Evolutionary conservation across 768 basidiomycete species (phyloP).

Genomic region (Mycena epipterygia): DNA sequence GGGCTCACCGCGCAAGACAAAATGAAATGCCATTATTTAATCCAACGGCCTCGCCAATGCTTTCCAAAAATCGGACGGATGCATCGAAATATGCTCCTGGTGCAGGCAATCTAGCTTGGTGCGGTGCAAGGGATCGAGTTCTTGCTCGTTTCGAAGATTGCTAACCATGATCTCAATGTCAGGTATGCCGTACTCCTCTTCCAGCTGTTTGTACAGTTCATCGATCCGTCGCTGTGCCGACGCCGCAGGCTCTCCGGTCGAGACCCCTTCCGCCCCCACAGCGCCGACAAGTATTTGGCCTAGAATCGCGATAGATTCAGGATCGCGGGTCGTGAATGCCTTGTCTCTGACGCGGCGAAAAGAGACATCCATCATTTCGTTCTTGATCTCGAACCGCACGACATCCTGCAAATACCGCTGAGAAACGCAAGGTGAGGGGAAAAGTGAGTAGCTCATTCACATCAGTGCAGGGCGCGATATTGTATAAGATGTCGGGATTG

Average conservation of each 20-base stretch:
- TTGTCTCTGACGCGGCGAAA: conserved; percentile 26
- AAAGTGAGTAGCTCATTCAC: not conserved
- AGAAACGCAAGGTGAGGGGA: too few species aligned
- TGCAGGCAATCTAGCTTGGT: not conserved
- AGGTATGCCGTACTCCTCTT: conserved; percentile 13
- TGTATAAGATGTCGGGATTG: conserved; percentile 18
- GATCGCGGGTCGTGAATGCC: conserved; percentile 23
- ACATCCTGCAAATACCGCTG: not conserved
- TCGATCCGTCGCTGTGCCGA: not conserved
- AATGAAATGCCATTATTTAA: not conserved
- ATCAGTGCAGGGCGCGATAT: conserved; percentile 8
- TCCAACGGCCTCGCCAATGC: conserved; percentile 14
- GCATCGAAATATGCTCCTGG: conserved; percentile 24
- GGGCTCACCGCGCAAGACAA: not conserved
- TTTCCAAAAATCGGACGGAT: conserved; percentile 22
- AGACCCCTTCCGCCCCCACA: not conserved
- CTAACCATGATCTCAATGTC: not conserved
- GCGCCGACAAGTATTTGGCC: conserved; percentile 12
- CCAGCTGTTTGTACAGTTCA: conserved; percentile 1
- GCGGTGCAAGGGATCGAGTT: not conserved
- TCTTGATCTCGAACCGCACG: conserved; percentile 11
- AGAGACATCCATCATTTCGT: conserved; percentile 25
- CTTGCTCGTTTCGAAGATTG: not conserved
- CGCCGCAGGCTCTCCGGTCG: not conserved
- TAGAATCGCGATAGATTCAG: conserved; percentile 8